Conservation (phyloP, 257 asterid species). For the Jaltomata sinuosa region DNA sequence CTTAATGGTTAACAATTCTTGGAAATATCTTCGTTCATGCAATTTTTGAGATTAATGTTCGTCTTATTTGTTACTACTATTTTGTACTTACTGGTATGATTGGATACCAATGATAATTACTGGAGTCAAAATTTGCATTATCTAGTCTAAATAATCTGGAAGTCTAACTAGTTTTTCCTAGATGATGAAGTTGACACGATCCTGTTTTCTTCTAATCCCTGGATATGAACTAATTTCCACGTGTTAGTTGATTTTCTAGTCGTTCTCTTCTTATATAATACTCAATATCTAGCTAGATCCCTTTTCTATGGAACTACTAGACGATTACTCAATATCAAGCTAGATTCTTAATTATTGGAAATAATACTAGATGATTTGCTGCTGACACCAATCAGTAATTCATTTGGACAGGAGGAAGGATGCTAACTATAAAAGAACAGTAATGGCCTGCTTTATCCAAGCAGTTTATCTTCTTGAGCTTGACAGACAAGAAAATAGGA, state of each 20-base stretch:
- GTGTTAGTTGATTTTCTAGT: not conserved
- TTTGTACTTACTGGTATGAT: not conserved
- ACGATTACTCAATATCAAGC: not conserved
- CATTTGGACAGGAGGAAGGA: conserved; percentile 85
- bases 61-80: not conserved
- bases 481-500: conserved; percentile 83
- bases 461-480: conserved; percentile 91
- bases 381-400: not conserved
- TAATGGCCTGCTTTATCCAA: conserved; percentile 90
- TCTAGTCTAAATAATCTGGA: not conserved
- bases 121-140: not conserved
- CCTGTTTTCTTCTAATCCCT: not conserved
- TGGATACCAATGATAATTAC: not conserved
- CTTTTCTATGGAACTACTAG: not conserved
- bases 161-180: not conserved
- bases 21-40: not conserved
- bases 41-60: not conserved
- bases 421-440: conserved; percentile 73
- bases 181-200: not conserved
- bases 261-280: not conserved
- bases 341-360: not conserved
- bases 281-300: not conserved
- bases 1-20: not conserved
- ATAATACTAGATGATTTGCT: not conserved
- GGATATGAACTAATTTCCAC: not conserved